Percentiles rank a stretch among this genome's conserved stretches.
Conservation (phyloP, 208 protist genomes). For the Porcisia hertigi region DNA sequence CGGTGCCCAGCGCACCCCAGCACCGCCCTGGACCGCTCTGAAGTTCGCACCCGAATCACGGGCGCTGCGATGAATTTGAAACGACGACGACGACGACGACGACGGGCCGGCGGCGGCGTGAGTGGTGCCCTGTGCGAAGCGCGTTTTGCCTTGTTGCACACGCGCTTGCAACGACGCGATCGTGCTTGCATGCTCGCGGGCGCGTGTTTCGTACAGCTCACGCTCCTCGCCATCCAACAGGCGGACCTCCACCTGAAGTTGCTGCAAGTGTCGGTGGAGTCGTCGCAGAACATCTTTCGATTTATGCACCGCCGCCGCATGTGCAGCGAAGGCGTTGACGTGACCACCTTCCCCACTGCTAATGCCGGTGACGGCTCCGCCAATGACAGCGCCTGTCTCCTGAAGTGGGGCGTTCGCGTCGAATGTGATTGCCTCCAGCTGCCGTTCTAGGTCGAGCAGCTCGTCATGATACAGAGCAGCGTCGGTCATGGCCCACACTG, state of each 20-base stretch:
- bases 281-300: constrained; percentile 48
- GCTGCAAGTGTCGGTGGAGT: constrained; percentile 48
- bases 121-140: constrained; percentile 8
- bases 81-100: not conserved
- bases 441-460: constrained; percentile 54
- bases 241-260: constrained; percentile 65
- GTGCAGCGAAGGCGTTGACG: constrained; percentile 13
- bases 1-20: constrained; percentile 19
- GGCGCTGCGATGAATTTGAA: not conserved
- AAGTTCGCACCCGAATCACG: not conserved
- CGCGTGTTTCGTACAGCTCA: constrained; percentile 25
- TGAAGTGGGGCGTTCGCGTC: constrained; percentile 7
- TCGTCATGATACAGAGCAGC: constrained; percentile 65
- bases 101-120: not conserved
- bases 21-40: constrained; percentile 7
- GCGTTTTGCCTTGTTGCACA: constrained; percentile 29
- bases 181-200: constrained; percentile 25
- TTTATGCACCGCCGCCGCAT: constrained; percentile 17
- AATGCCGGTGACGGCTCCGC: not conserved
- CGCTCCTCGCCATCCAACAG: constrained; percentile 48
- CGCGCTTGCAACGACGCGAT: constrained; percentile 26
- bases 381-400: not conserved
- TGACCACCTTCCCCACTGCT: constrained; percentile 10
- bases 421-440: constrained; percentile 36
- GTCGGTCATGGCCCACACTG: constrained; percentile 22